Base-by-base conservation (phyloP, 805 yeast genomes). In the Candida ovalis region DNA sequence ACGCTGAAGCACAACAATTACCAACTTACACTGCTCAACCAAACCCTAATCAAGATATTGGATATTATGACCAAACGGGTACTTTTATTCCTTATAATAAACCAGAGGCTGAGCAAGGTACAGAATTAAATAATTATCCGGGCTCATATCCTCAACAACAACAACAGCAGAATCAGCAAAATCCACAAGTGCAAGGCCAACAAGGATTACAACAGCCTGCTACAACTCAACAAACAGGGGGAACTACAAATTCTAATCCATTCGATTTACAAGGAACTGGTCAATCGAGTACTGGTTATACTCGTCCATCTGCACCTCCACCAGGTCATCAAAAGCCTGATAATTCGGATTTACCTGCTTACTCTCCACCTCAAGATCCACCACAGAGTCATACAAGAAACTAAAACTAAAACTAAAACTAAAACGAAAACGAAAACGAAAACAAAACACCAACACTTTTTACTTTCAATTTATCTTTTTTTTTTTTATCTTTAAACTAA, bases 21-120 rank as follows among this genome's bases (percentile, higher is more conserved):
- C 95, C 95, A 0, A 74, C 83, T 2, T 86, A 86, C 54, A 78
- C 89, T 0, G 86, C 71, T 12, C 67, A 72, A 15, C 82, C 90
- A 0, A 82, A 82, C 52, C 88, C 82, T 25, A 73, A 77, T 42
- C 69, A 66, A 43, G 96, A 90, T 61, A 78, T 86, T 62, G 96
- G 95, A 0, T 84, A 77, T 62, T 88, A 86, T 57, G 94, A 87
- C 62, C 69, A 68, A 32, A 63, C 73, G 30, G 96, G 89, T 33
- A 71, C 62, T 46, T 77, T 76, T 54, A 56, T 67, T 35, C 75
- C 65, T 3, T 54, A 42, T 40, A 23, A 39, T 39, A 30, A 40
- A 19, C 25, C 33, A 22, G 27, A 23, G 5, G 21, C 23, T 27
- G 30, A 39, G 18, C 33, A 37, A 5, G 37, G 32, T 15, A 25